Evolutionary conservation across 441 rosid genomes (phyloP).

Genomic region (Lepidium campestre): DNA sequence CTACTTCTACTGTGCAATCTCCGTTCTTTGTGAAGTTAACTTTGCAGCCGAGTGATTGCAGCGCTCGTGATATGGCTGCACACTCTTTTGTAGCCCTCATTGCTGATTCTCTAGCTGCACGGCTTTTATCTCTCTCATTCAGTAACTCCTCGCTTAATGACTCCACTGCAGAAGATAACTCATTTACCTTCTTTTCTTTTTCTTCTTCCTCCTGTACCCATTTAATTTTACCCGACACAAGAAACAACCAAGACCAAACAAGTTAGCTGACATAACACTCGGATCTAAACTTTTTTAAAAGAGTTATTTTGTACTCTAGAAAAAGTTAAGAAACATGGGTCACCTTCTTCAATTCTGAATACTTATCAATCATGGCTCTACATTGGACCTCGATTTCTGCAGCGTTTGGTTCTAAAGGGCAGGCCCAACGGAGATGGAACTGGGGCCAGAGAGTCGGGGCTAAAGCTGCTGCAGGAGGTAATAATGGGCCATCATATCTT

Average conservation of each 20-base stretch:
- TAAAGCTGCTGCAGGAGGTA: slow-evolving; percentile 95
- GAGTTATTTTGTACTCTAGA: not conserved
- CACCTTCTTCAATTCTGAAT: slow-evolving; percentile 69
- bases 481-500: slow-evolving; percentile 51
- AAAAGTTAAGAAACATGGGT: not conserved
- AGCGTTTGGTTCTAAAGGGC: slow-evolving; percentile 78
- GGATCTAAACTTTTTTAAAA: not conserved
- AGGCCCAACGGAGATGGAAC: slow-evolving; percentile 98
- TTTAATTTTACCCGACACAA: not conserved
- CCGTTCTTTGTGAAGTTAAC: slow-evolving; percentile 64
- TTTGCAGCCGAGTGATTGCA: slow-evolving; percentile 89
- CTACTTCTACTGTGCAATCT: slow-evolving; percentile 55
- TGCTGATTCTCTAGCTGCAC: slow-evolving; percentile 59
- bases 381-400: slow-evolving; percentile 71
- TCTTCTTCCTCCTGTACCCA: slow-evolving; percentile 61
- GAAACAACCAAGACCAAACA: not conserved
- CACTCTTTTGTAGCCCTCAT: slow-evolving; percentile 65
- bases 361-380: slow-evolving; percentile 59
- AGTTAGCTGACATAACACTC: not conserved
- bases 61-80: slow-evolving; percentile 67
- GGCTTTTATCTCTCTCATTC: slow-evolving; percentile 62
- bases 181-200: slow-evolving; percentile 70
- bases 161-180: slow-evolving; percentile 44
- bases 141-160: slow-evolving; percentile 52
- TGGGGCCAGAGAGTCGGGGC: slow-evolving; percentile 98